Conservation (phyloP, 148 eudicot species). For the Rhododendron ovatum region DNA sequence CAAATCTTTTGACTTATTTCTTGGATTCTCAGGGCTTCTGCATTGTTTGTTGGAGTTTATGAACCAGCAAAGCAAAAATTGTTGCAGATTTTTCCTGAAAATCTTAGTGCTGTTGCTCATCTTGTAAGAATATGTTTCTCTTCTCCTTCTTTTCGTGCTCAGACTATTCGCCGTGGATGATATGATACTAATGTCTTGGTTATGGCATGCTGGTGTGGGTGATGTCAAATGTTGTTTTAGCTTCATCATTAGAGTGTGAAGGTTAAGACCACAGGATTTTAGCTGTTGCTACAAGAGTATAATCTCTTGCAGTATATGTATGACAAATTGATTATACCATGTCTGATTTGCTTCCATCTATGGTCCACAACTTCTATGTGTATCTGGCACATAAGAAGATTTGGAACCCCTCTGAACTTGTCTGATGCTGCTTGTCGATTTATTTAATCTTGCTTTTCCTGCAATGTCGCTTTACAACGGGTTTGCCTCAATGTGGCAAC, state of each 20-base stretch:
- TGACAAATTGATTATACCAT: background rate
- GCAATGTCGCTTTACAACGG: background rate
- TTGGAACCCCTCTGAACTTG: background rate
- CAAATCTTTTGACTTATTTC: background rate
- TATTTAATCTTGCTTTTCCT: background rate
- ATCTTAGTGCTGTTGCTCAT: constrained; percentile 88
- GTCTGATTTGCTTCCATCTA: background rate
- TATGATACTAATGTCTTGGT: constrained; percentile 5
- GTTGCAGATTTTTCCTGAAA: constrained; percentile 71
- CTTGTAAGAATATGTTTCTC: constrained; percentile 49
- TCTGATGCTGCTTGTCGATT: background rate
- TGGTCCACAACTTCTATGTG: background rate
- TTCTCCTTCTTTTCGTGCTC: background rate
- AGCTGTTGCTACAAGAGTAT: background rate
- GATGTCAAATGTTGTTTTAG: background rate
- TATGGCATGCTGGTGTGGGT: background rate
- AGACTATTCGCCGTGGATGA: background rate
- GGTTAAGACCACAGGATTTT: background rate
- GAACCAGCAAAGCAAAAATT: constrained; percentile 88
- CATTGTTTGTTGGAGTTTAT: constrained; percentile 89
- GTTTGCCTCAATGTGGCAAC: background rate
- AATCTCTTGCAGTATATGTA: background rate
- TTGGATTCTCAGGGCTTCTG: constrained; percentile 72
- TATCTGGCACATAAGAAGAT: background rate
- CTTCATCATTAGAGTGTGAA: background rate